These are phyloP conservation scores for Amauroascus niger DNA, from an alignment of 2,329 filamentous ascomycete genomes.

Conservation along the genomic window DNA sequence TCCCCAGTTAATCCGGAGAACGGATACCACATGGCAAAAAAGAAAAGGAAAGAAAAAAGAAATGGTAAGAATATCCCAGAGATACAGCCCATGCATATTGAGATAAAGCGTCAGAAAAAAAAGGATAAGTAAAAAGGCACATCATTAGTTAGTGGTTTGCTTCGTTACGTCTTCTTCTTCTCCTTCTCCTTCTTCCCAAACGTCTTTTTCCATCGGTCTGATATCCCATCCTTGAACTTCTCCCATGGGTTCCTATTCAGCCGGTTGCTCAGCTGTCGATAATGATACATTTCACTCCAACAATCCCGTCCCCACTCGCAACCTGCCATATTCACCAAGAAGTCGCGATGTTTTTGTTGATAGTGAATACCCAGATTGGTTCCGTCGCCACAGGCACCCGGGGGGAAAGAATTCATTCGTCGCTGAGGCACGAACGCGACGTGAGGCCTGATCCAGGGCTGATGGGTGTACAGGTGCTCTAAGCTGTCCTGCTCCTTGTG, in stretches of 20 bases:
- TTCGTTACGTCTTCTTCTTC: conserved; percentile 12
- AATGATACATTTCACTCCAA: conserved; percentile 96
- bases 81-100: not conserved
- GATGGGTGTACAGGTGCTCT: conserved; percentile 80
- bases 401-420: conserved; percentile 88
- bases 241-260: conserved; percentile 80
- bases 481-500: conserved; percentile 97
- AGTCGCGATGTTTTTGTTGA: conserved; percentile 72
- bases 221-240: conserved; percentile 36
- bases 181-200: conserved; percentile 18
- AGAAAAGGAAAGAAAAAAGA: not conserved
- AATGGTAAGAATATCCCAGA: not conserved
- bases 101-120: not conserved
- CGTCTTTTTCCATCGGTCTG: conserved; percentile 19
- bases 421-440: conserved; percentile 84
- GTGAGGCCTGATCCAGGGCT: conserved; percentile 85
- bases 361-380: conserved; percentile 71
- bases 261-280: conserved; percentile 80
- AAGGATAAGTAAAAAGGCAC: not conserved
- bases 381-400: conserved; percentile 63
- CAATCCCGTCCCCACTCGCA: conserved; percentile 96
- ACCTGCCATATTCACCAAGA: conserved; percentile 96
- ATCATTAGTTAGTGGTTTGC: not conserved
- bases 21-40: not conserved
- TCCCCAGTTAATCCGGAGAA: not conserved